Base-by-base conservation (phyloP, 345 rosid genomes). In the Bretschneidera sinensis region DNA sequence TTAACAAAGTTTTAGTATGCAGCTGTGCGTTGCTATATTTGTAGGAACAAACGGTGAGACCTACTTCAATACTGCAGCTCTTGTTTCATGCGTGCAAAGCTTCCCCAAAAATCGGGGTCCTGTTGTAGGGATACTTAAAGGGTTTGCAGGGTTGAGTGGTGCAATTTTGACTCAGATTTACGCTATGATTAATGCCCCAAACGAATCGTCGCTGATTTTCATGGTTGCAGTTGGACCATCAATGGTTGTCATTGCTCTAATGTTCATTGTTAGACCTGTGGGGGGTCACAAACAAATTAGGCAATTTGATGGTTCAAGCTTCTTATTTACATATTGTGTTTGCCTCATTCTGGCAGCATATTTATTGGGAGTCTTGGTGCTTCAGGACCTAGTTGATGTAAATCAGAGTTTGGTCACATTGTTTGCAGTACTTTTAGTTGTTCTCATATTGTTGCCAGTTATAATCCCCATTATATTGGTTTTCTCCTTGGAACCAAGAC, bases 71-170 rank as follows among this genome's bases (percentile, higher is more conserved):
- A 88, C 98, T 25, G 87, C 73, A 18, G 67, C 95, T 48, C 78
- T 88, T 1, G 95, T 91, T 54, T 91, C 98, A 21, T 84, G 90
- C 16, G 86, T 91, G 17, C 96, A 83, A 71, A 91, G 86, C 81
- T 86, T 91, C 74, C 98, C 95, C 8, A 88, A 76, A 71, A 83
- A 77, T 66, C 74, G 96, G 34, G 95, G 96, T 50, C 95, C 92
- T 48, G 76, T 88, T 17, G 96, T 91, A 14, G 98, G 98, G 39
- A 83, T 91, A 31, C 76, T 88, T 21, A 88, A 91, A 74, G 98
- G 96, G 17, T 91, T 88, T 67, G 89, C 98, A 7, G 98, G 98
- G 23, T 74, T 88, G 71, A 83, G 95, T 54, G 96, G 98, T n/a
- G n/a, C n/a, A n/a, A n/a, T n/a, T n/a, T n/a, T n/a, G n/a, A n/a